Base-by-base conservation (phyloP, 352 stramenopile species). In the Globisporangium cystogenes region DNA sequence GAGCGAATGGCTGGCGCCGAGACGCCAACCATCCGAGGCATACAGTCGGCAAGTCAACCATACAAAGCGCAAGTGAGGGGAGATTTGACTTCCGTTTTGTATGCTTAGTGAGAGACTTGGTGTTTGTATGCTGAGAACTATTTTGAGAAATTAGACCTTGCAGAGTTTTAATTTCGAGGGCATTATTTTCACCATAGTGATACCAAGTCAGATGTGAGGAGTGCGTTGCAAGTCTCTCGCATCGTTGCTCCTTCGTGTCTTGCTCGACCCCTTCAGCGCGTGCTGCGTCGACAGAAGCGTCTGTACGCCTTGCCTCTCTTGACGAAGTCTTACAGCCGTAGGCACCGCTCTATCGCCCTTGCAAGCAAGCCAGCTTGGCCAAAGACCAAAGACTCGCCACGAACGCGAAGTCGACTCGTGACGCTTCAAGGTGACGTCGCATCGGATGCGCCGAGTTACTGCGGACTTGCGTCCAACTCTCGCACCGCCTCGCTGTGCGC, bases 1-100 rank as follows among this genome's bases (percentile, higher is more conserved):
- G 36, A 21, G 40, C 40, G 20, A 45, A 45, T 45, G 40, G 40
- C 40, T 45, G 40, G 40, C 40, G 40, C 40, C 40, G 40, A 45
- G 40, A 26, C n/a, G 40, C 40, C 40, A 26, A 26, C 40, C 40
- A 16, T 45, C n/a, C 40, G 14, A 4, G 12, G 4, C 40, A 45
- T 45, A 45, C 40, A 45, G 40, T 27, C 40, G 18, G 8, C 40
- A 45, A 45, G 40, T 45, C n/a, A 45, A 27, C 20, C 40, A 27
- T 45, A 45, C 40, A 45, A 27, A 45, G 1, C 20, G n/a, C 40
- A 45, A 45, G 40, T 45, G 40, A 12, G 40, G 10, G 10, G n/a
- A 5, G 23, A 18, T 6, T 4, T 4, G 7, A 45, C 40, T 45
- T 45, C 20, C 2, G 3, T 16, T 45, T 27, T 27, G 40, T 27